phyloP scores from a whole-genome alignment of 306 rosid species.

The Corylus americana region DNA sequence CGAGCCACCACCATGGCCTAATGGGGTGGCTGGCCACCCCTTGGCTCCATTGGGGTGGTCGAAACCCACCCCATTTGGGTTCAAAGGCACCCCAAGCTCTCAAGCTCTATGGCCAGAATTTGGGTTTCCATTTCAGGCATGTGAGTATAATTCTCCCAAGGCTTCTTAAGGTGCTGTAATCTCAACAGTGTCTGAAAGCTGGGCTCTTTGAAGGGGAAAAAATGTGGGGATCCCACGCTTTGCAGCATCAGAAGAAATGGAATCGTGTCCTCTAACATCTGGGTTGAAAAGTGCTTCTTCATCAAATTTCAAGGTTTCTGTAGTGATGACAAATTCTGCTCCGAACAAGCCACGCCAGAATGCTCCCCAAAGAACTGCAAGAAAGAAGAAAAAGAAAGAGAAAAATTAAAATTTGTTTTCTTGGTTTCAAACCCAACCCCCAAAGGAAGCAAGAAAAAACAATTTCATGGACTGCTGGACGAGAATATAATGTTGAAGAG shows the following conservation, averaged over 20 bases:
- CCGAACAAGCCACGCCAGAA: conserved; percentile 48
- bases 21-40: too few relatives aligned
- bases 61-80: too few relatives aligned
- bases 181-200: conserved; percentile 69
- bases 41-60: too few relatives aligned
- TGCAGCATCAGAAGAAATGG: conserved; percentile 91
- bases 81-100: conserved; percentile 36
- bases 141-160: conserved; percentile 39
- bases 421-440: conserved; percentile 23
- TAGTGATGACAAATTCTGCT: conserved; percentile 41
- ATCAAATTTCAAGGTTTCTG: conserved; percentile 38
- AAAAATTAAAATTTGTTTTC: conserved; percentile 6
- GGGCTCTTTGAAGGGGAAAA: conserved; percentile 60
- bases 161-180: conserved; percentile 62
- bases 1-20: too few relatives aligned
- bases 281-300: conserved; percentile 41
- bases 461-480: conserved; percentile 33
- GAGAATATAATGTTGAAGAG: conserved; percentile 35
- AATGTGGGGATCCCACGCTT: conserved; percentile 54
- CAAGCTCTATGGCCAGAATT: conserved; percentile 47
- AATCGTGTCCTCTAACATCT: conserved; percentile 60
- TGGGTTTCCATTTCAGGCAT: conserved; percentile 45
- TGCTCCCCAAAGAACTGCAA: conserved; percentile 68
- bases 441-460: conserved; percentile 34
- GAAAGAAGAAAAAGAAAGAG: neutral